These are phyloP conservation scores for Moricandia moricandioides DNA, from an alignment of 345 rosid species.

Conservation along the genomic window DNA sequence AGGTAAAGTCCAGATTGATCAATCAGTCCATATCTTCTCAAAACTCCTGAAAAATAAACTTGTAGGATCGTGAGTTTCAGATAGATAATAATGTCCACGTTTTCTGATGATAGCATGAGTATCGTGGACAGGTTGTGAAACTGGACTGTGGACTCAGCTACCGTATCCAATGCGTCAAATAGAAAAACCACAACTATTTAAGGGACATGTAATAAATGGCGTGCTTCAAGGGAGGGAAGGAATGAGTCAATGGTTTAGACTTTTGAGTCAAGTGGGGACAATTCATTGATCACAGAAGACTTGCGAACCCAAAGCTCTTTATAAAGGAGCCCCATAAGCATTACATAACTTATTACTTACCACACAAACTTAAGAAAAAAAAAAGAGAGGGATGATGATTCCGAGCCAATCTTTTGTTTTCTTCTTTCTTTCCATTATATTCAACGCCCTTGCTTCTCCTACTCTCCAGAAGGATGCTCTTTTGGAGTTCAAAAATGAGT, in stretches of 20 bases:
- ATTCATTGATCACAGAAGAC: background rate
- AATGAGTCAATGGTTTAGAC: background rate
- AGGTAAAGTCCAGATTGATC: no score
- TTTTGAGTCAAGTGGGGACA: background rate
- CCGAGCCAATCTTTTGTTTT: background rate
- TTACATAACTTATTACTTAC: background rate
- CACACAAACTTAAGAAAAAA: background rate
- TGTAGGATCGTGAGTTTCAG: no score
- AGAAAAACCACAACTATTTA: background rate
- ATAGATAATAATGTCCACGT: background rate
- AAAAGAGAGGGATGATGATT: background rate
- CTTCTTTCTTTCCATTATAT: background rate
- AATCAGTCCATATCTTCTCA: no score
- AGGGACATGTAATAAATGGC: background rate
- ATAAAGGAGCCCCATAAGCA: background rate
- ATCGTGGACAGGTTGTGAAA: conserved; percentile 61
- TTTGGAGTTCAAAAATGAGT: background rate
- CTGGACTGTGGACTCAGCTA: conserved; percentile 25
- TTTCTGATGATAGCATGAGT: conserved; percentile 63
- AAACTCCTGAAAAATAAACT: no score
- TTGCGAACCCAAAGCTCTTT: background rate
- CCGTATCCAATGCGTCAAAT: no score
- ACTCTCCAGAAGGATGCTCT: background rate
- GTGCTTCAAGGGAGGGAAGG: background rate
- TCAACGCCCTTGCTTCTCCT: background rate